Conservation (phyloP, 1,284 basidiomycete genomes). For the Trichosporon coremiiforme region DNA sequence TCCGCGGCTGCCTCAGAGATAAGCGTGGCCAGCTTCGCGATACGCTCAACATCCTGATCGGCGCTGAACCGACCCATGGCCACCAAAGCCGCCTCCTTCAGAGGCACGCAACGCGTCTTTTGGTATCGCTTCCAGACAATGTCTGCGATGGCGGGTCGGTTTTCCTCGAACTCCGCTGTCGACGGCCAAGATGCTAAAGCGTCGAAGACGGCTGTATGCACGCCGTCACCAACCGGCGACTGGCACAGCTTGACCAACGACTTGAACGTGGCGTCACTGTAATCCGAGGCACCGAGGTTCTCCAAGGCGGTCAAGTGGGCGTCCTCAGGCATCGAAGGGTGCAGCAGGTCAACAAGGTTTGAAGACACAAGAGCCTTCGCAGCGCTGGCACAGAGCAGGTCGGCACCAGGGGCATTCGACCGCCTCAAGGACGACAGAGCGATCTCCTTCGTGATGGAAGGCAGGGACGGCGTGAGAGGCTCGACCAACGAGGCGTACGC, state of each 20-base stretch:
- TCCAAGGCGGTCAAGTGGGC: slow-evolving; percentile 26
- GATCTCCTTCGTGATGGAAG: background rate
- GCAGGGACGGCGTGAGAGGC: background rate
- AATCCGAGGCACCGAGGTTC: background rate
- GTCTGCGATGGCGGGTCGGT: slow-evolving; percentile 11
- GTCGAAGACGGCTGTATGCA: slow-evolving; percentile 25
- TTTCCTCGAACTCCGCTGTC: background rate
- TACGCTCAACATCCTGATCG: background rate
- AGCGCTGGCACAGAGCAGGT: slow-evolving; percentile 28
- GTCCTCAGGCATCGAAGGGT: slow-evolving; percentile 23
- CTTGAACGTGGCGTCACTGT: slow-evolving; percentile 7
- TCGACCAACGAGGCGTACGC: slow-evolving; percentile 23
- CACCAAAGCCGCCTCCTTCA: slow-evolving; percentile 47
- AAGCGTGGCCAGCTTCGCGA: slow-evolving; percentile 9
- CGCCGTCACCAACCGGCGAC: slow-evolving; percentile 22
- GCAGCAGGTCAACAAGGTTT: slow-evolving; percentile 21
- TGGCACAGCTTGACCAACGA: slow-evolving; percentile 8
- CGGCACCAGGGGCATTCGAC: slow-evolving; percentile 21
- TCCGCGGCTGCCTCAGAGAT: slow-evolving; percentile 24
- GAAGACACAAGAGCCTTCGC: slow-evolving; percentile 18
- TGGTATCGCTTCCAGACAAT: slow-evolving; percentile 5
- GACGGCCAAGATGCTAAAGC: slow-evolving; percentile 22
- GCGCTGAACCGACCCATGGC: slow-evolving; percentile 35
- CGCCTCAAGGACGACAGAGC: background rate
- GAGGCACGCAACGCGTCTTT: slow-evolving; percentile 37